Evolutionary conservation across 75 land plant genomes (phyloP).

Genomic region (Pinus tabuliformis): DNA sequence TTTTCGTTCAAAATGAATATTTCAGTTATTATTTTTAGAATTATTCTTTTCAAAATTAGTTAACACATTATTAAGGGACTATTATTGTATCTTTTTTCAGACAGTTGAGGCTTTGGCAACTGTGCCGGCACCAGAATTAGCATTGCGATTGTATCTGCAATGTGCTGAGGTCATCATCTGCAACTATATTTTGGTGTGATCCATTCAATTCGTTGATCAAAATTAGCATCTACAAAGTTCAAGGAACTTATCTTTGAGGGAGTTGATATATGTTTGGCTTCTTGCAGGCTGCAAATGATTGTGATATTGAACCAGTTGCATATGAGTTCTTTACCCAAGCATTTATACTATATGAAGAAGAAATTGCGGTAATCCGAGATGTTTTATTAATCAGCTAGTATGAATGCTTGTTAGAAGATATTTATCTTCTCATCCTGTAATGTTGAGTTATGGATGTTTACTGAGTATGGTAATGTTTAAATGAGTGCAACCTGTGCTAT

Average conservation of each 20-base stretch:
- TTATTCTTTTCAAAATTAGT: neutral
- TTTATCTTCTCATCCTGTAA: neutral
- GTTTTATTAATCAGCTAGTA: neutral
- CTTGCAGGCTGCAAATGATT: slow-evolving; percentile 92
- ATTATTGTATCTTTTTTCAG: slow-evolving; percentile 29
- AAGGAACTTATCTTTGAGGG: neutral
- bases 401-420: neutral
- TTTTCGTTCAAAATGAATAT: neutral
- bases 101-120: slow-evolving; percentile 73
- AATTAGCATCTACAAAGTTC: neutral
- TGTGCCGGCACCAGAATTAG: slow-evolving; percentile 90
- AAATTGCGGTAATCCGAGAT: slow-evolving; percentile 66
- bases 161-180: slow-evolving; percentile 86
- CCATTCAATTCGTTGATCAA: neutral
- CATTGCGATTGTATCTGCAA: slow-evolving; percentile 84
- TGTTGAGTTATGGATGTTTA: neutral
- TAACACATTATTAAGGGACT: neutral
- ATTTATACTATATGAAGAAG: slow-evolving; percentile 91
- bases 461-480: neutral
- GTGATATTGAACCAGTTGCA: slow-evolving; percentile 89
- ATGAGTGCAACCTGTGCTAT: neutral
- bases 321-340: slow-evolving; percentile 98
- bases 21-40: neutral
- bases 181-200: neutral
- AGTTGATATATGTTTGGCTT: slow-evolving; percentile 1